phyloP scores from a whole-genome alignment of 345 rosid species.

The Populus davidiana region DNA sequence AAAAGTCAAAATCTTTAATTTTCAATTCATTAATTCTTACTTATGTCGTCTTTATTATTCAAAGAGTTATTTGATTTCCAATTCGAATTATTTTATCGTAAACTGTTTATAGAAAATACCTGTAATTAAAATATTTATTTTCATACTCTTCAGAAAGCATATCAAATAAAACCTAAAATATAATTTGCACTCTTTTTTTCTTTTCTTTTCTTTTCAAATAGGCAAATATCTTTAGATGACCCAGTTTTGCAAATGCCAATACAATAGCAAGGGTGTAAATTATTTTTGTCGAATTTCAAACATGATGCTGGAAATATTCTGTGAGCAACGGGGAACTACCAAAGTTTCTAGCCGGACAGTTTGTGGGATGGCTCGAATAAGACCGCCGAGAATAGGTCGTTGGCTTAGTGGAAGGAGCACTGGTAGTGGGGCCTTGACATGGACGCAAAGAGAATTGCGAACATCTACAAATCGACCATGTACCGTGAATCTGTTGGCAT shows the following conservation, averaged over 20 bases:
- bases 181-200: too few relatives aligned
- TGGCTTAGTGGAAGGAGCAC: constrained; percentile 7
- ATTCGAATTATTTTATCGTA: too few relatives aligned
- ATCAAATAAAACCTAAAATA: too few relatives aligned
- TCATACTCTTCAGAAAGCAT: too few relatives aligned
- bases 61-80: too few relatives aligned
- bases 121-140: too few relatives aligned
- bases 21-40: too few relatives aligned
- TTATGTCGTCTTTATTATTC: too few relatives aligned
- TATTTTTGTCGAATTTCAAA: not conserved
- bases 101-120: too few relatives aligned
- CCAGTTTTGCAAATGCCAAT: not conserved
- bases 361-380: constrained; percentile 21
- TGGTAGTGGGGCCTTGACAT: not conserved
- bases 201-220: too few relatives aligned
- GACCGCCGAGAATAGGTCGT: constrained; percentile 8
- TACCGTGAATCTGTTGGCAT: constrained; percentile 45
- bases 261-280: too few relatives aligned
- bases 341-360: not conserved
- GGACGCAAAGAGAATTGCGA: not conserved
- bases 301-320: not conserved
- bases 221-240: not conserved
- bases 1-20: too few relatives aligned
- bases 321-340: not conserved
- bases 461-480: constrained; percentile 15